Conservation (phyloP, 495 filamentous ascomycete species). For the Hypoxylon fragiforme region DNA sequence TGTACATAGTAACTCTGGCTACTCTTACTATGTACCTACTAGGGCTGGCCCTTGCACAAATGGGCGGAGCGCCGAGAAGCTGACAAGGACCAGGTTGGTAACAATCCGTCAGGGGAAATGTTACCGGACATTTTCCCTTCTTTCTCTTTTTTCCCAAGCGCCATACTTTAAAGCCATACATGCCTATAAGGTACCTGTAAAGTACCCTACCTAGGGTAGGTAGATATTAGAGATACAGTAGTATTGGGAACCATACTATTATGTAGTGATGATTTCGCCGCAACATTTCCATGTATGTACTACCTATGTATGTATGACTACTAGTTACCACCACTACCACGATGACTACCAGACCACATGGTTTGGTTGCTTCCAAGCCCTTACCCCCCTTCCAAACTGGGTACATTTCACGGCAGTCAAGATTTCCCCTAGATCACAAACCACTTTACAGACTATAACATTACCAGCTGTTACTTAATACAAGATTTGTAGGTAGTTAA, state of each 20-base stretch:
- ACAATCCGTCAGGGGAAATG: slow-evolving; percentile 36
- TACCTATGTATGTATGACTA: slow-evolving; percentile 12
- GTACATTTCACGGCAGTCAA: slow-evolving; percentile 26
- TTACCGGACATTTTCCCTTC: slow-evolving; percentile 30
- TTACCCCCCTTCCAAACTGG: too few relatives aligned
- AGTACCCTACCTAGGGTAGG: too few relatives aligned
- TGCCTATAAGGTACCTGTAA: too few relatives aligned
- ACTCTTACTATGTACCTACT: too few relatives aligned
- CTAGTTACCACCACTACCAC: slow-evolving; percentile 1
- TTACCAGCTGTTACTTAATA: too few relatives aligned
- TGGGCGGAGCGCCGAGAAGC: slow-evolving; percentile 19
- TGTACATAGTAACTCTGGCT: too few relatives aligned
- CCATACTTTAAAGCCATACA: too few relatives aligned
- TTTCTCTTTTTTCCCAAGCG: slow-evolving; percentile 17
- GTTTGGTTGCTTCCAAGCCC: slow-evolving; percentile 39
- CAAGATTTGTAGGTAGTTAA: too few relatives aligned
- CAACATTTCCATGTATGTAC: too few relatives aligned
- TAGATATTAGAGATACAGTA: too few relatives aligned
- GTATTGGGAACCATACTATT: slow-evolving; percentile 4
- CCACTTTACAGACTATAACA: too few relatives aligned
- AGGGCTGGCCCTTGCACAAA: slow-evolving; percentile 8
- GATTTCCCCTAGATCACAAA: slow-evolving; percentile 25
- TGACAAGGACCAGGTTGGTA: slow-evolving; percentile 31
- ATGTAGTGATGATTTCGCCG: too few relatives aligned
- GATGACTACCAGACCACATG: slow-evolving; percentile 34